These are phyloP conservation scores for Aspergillus sclerotiicarbonarius DNA, from an alignment of 495 filamentous ascomycete species.

Conservation along the genomic window DNA sequence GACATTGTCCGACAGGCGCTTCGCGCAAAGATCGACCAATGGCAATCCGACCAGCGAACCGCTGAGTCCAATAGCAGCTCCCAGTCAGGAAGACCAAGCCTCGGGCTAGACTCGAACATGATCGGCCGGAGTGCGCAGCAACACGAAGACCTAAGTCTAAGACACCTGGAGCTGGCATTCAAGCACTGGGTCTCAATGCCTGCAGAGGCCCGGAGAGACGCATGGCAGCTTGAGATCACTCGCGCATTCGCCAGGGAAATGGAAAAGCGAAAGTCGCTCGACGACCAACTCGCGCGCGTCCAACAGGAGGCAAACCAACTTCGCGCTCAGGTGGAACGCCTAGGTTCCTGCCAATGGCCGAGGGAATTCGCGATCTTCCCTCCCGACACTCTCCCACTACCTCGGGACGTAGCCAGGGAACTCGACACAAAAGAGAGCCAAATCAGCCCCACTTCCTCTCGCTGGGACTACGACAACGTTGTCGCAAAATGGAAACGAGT, in stretches of 20 bases:
- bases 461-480: slow-evolving; percentile 57
- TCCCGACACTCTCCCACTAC: slow-evolving; percentile 60
- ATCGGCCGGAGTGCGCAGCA: slow-evolving; percentile 50
- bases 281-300: slow-evolving; percentile 58
- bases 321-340: slow-evolving; percentile 63
- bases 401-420: slow-evolving; percentile 44
- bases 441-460: slow-evolving; percentile 33
- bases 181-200: slow-evolving; percentile 65
- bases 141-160: slow-evolving; percentile 56
- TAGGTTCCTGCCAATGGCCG: slow-evolving; percentile 66
- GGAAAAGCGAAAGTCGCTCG: slow-evolving; percentile 61
- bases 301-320: slow-evolving; percentile 73
- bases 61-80: slow-evolving; percentile 25
- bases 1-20: slow-evolving; percentile 67
- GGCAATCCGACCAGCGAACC: slow-evolving; percentile 46
- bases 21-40: slow-evolving; percentile 60
- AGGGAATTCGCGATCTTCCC: slow-evolving; percentile 67
- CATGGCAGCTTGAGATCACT: slow-evolving; percentile 77
- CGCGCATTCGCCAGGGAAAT: slow-evolving; percentile 67
- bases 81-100: slow-evolving; percentile 25
- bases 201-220: slow-evolving; percentile 53
- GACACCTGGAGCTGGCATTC: slow-evolving; percentile 69
- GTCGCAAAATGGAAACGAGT: slow-evolving; percentile 58
- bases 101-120: slow-evolving; percentile 35
- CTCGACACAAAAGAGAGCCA: slow-evolving; percentile 37